Conservation (phyloP, 2,329 filamentous ascomycete genomes). For the Sclerotinia nivalis region DNA sequence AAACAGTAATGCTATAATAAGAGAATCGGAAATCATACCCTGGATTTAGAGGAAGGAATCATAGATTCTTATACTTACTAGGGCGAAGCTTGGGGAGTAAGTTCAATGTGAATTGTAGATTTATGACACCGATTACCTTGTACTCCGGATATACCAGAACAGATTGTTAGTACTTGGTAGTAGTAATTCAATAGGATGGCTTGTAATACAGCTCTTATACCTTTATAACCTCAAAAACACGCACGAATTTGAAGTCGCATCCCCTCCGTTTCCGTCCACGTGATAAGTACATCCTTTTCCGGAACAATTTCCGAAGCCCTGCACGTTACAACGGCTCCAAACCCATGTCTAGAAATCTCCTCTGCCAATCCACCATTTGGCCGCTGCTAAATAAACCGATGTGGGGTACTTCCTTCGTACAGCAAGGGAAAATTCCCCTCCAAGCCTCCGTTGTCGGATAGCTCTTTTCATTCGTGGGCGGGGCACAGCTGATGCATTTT, state of each 20-base stretch:
- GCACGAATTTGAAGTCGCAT: not conserved
- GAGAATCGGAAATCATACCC: too few relatives aligned
- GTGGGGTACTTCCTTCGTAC: not conserved
- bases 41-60: too few relatives aligned
- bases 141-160: too few relatives aligned
- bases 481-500: slow-evolving; percentile 8
- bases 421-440: not conserved
- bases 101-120: too few relatives aligned
- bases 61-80: too few relatives aligned
- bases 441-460: slow-evolving; percentile 14
- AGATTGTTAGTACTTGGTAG: too few relatives aligned
- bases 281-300: not conserved
- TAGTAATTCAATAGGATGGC: too few relatives aligned
- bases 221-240: too few relatives aligned
- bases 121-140: too few relatives aligned
- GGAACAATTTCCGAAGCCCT: not conserved
- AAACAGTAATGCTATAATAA: too few relatives aligned
- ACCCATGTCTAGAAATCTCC: not conserved
- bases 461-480: not conserved
- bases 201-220: not conserved
- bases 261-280: not conserved
- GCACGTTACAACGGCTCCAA: not conserved
- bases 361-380: slow-evolving; percentile 6
- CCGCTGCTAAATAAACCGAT: slow-evolving; percentile 5
- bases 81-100: too few relatives aligned